Evolutionary conservation across 768 basidiomycete genomes (phyloP), one percentile per base, ranked within the genome.

Genomic region (Xanthoconium purpureum): DNA sequence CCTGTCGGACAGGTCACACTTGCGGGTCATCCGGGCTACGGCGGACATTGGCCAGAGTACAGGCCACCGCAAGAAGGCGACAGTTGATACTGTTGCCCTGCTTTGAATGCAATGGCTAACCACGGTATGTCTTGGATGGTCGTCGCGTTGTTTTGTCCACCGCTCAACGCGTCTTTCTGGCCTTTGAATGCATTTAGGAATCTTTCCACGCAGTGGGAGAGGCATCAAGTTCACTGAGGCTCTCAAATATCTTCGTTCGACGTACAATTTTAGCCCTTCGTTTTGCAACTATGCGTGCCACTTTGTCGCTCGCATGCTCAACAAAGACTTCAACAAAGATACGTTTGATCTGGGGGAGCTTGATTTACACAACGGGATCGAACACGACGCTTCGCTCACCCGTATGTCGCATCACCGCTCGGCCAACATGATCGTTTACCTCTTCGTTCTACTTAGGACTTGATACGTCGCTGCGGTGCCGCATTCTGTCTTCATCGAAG

Each of bases 71-170:
- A 71, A 57, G 76, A 82, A 11, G 81, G 80, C 3, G 88, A 90
- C 60, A 88, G 88, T 64, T 75, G 90, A 14, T 80, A 79, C 59
- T 81, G 82, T 2, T 91, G 89, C 61, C 89, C 88, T 3, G 87
- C 80, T 12, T 71, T 91, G 60, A 91, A 92, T 59, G 84, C 87
- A 0, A 74, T 92, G 80, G 87, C 89, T 6, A 91, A 91, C 65
- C 89, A 91, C 60, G 89, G 89, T 89, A 39, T 28, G 70, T 55
- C 38, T 24, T 24, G 24, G 3, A 82, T 85, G 32, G 42, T 33
- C 35, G 12, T 36, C 9, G 17, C 3, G 10, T 17, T 17, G 37
- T 39, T 8, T 14, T 1, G n/a, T 28, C 28, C 43, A 37, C 35
- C 30, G 3, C 7, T 39, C 20, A 20, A 17, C 35, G 17, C 30